A percentile compares a stretch with the other conserved stretches of the same genome.
phyloP scores from a whole-genome alignment of 1,139 yeast genomes.

The Lodderomyces metapsilosis region DNA sequence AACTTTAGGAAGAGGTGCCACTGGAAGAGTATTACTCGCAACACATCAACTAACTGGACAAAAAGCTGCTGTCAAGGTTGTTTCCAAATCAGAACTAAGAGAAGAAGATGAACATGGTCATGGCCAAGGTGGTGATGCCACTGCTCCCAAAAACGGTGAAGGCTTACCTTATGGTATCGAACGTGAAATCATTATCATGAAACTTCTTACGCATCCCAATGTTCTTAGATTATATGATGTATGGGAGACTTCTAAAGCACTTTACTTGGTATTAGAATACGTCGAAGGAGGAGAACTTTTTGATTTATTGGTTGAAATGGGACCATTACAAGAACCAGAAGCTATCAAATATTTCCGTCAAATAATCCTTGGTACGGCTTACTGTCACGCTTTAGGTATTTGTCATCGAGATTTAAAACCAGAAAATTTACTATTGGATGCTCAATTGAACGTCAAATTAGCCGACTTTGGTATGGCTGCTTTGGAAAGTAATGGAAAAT shows the following conservation, averaged over 20 bases:
- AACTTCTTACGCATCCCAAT: constrained; percentile 71
- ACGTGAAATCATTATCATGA: constrained; percentile 81
- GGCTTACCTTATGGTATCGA: constrained; percentile 80
- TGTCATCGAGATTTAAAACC: constrained; percentile 84
- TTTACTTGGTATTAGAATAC: constrained; percentile 72
- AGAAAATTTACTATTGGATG: constrained; percentile 69
- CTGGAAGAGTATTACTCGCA: constrained; percentile 75
- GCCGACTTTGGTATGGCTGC: constrained; percentile 93
- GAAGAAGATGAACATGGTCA: constrained; percentile 31
- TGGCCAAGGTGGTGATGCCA: constrained; percentile 7
- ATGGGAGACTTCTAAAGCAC: constrained; percentile 78
- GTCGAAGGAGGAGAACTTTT: constrained; percentile 84
- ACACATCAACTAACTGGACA: constrained; percentile 68
- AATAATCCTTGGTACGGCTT: constrained; percentile 74
- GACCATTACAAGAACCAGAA: constrained; percentile 73
- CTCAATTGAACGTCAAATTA: constrained; percentile 64
- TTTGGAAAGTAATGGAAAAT: constrained; percentile 65
- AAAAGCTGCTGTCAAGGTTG: constrained; percentile 79
- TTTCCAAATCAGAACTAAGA: constrained; percentile 58
- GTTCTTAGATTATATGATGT: constrained; percentile 76
- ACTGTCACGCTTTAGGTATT: constrained; percentile 77
- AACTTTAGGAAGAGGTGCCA: constrained; percentile 79
- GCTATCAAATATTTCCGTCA: constrained; percentile 77
- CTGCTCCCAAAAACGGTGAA: constrained; percentile 28
- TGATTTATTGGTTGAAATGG: constrained; percentile 73